Percentiles rank a stretch among this genome's conserved stretches.
phyloP scores from a whole-genome alignment of 108 stramenopile genomes.

The Seminavis robusta region DNA sequence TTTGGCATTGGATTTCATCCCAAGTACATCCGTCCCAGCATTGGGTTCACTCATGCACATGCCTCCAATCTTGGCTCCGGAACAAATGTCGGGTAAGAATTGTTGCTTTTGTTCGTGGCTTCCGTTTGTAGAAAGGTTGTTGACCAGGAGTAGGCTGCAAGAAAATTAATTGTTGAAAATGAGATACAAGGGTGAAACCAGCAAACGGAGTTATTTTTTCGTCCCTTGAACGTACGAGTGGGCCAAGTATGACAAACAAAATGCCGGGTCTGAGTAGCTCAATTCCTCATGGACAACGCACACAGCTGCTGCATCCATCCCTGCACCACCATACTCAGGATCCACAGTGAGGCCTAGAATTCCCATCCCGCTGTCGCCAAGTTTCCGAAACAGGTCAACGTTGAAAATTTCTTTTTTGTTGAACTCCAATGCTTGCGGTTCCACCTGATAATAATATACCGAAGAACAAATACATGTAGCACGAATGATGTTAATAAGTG shows the following conservation, averaged over 20 bases:
- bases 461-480: slow-evolving; percentile 23
- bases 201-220: neutral
- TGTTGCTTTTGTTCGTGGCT: slow-evolving; percentile 64
- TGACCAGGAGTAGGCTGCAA: slow-evolving; percentile 63
- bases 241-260: slow-evolving; percentile 95
- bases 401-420: slow-evolving; percentile 93
- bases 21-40: slow-evolving; percentile 97
- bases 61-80: slow-evolving; percentile 88
- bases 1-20: slow-evolving; percentile 88
- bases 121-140: slow-evolving; percentile 90
- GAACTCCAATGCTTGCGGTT: slow-evolving; percentile 90
- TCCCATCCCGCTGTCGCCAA: slow-evolving; percentile 80
- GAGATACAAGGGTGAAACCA: neutral
- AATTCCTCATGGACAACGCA: slow-evolving; percentile 86
- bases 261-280: slow-evolving; percentile 93
- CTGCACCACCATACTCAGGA: slow-evolving; percentile 86
- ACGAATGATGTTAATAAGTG: slow-evolving; percentile 2
- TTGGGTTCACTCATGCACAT: slow-evolving; percentile 99
- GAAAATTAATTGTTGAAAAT: neutral
- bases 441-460: slow-evolving; percentile 86
- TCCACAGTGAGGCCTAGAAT: slow-evolving; percentile 94
- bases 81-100: slow-evolving; percentile 80
- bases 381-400: slow-evolving; percentile 73
- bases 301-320: slow-evolving; percentile 83
- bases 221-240: slow-evolving; percentile 66